Conservation (phyloP, 2,329 filamentous ascomycete genomes). For the Hypoxylon sp. region DNA sequence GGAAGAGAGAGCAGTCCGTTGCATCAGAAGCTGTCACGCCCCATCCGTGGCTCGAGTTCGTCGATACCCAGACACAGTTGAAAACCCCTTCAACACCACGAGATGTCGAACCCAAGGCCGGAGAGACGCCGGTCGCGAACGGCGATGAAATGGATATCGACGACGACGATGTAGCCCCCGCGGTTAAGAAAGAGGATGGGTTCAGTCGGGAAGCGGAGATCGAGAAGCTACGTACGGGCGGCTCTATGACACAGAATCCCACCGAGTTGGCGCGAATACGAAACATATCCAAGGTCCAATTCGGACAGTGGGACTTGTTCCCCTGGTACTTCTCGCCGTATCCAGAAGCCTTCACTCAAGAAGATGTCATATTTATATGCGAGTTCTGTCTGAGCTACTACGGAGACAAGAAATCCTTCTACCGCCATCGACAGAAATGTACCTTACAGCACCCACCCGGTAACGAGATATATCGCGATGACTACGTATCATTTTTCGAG, state of each 20-base stretch:
- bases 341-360: conserved; percentile 86
- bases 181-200: conserved; percentile 62
- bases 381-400: conserved; percentile 97
- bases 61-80: conserved; percentile 60
- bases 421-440: conserved; percentile 89
- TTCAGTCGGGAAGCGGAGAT: conserved; percentile 92
- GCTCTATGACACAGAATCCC: conserved; percentile 99
- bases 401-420: conserved; percentile 83
- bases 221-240: conserved; percentile 91
- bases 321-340: conserved; percentile 99
- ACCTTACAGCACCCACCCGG: conserved; percentile 91
- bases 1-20: conserved; percentile 67
- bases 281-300: conserved; percentile 93
- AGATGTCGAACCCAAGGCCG: conserved; percentile 60
- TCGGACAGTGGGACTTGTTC: conserved; percentile 90
- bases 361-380: conserved; percentile 94
- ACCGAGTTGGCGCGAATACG: conserved; percentile 95
- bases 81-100: conserved; percentile 58
- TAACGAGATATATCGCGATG: conserved; percentile 97
- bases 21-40: conserved; percentile 66
- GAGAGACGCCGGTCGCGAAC: conserved; percentile 58
- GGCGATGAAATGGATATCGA: conserved; percentile 68
- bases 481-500: conserved; percentile 94
- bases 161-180: conserved; percentile 58
- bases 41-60: conserved; percentile 65